Percentiles rank a stretch among this genome's conserved stretches.
phyloP scores from a whole-genome alignment of 805 yeast species.

The Phaffomyces antillensis region DNA sequence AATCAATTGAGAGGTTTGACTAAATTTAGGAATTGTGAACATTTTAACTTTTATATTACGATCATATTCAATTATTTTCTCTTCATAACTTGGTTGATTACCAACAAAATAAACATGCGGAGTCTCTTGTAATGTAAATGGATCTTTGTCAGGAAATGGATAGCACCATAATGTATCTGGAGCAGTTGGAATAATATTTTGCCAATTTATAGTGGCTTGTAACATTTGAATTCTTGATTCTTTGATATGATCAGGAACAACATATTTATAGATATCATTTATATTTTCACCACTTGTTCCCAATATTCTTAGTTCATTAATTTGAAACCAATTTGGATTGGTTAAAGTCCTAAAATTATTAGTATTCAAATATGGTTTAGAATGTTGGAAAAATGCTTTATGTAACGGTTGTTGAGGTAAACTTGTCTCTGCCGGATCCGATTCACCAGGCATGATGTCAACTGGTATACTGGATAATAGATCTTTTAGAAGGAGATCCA shows the following conservation, averaged over 20 bases:
- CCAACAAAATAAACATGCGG: constrained; percentile 89
- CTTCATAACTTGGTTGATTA: constrained; percentile 61
- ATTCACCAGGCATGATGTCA: constrained; percentile 74
- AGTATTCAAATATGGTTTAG: constrained; percentile 34
- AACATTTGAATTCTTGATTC: constrained; percentile 44
- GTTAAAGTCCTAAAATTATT: constrained; percentile 38
- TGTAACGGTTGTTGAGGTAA: constrained; percentile 93
- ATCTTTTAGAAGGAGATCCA: constrained; percentile 55
- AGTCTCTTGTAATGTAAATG: constrained; percentile 67
- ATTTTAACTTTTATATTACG: constrained; percentile 39
- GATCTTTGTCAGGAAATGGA: constrained; percentile 73
- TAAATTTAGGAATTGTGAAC: constrained; percentile 66
- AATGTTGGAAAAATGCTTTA: constrained; percentile 52
- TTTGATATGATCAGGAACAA: constrained; percentile 32
- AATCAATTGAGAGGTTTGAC: constrained; percentile 56
- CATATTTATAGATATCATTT: constrained; percentile 67
- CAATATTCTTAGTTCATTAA: constrained; percentile 49
- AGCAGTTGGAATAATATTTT: constrained; percentile 85
- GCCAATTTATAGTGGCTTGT: constrained; percentile 72
- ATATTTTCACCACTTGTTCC: constrained; percentile 85
- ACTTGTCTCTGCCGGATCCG: constrained; percentile 79
- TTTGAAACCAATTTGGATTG: constrained; percentile 70
- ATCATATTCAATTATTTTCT: constrained; percentile 32
- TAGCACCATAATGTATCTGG: constrained; percentile 93
- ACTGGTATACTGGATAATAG: constrained; percentile 57